Conservation (phyloP, 331 rosid species). For the Malus hybrid region DNA sequence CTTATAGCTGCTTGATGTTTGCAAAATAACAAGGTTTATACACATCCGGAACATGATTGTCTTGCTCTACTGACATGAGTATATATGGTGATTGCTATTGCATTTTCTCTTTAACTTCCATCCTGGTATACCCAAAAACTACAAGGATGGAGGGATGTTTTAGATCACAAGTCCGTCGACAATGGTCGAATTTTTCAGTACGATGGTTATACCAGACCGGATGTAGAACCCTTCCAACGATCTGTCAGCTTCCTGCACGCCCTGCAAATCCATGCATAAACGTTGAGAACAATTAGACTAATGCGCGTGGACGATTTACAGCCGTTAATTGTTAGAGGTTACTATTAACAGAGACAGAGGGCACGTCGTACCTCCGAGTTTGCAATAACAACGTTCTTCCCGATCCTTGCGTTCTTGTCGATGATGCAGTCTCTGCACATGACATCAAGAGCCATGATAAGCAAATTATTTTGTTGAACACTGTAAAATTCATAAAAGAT, state of each 20-base stretch:
- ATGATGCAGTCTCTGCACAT: conserved; percentile 69
- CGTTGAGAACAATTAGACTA: not conserved
- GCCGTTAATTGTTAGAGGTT: not conserved
- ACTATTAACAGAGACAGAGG: not conserved
- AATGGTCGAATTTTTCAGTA: conserved; percentile 57
- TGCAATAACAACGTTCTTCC: conserved; percentile 60
- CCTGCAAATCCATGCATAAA: conserved; percentile 37
- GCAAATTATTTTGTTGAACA: not conserved
- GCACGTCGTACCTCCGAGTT: conserved; percentile 56
- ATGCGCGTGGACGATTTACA: not conserved
- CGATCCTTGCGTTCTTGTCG: conserved; percentile 75
- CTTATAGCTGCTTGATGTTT: not conserved
- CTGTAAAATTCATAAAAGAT: not conserved
- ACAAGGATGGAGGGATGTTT: not conserved
- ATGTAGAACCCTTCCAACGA: conserved; percentile 80
- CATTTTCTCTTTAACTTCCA: conserved; percentile 8
- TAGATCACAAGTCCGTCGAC: conserved; percentile 44
- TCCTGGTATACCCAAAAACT: conserved; percentile 18
- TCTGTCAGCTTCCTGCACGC: conserved; percentile 85
- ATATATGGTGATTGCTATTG: not conserved
- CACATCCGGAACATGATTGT: conserved; percentile 2
- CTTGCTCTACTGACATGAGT: conserved; percentile 4
- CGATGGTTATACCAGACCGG: conserved; percentile 60
- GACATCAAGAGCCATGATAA: conserved; percentile 13
- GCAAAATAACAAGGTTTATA: not conserved